These are phyloP conservation scores for Gaultheria prostrata DNA, from an alignment of 148 eudicot species.

Conservation along the genomic window DNA sequence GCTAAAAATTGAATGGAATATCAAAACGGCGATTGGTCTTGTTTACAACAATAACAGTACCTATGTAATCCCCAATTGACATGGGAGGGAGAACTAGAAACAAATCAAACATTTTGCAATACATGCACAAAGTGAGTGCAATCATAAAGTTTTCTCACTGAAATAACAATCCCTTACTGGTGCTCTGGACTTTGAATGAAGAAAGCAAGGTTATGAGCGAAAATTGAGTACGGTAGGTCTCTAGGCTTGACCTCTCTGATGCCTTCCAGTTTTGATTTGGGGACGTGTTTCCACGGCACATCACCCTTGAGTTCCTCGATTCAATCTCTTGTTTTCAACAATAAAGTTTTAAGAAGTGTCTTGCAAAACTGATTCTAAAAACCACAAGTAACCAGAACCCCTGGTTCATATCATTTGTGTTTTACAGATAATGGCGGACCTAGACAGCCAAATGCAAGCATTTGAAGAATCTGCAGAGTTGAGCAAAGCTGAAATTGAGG, in stretches of 20 bases:
- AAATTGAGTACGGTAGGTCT: background rate
- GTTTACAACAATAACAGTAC: background rate
- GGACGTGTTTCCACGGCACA: background rate
- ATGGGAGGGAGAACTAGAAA: background rate
- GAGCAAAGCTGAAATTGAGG: slow-evolving; percentile 51
- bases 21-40: background rate
- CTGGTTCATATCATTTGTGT: slow-evolving; percentile 11
- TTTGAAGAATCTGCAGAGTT: slow-evolving; percentile 71
- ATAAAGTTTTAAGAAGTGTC: background rate
- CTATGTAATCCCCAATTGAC: background rate
- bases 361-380: background rate
- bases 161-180: background rate
- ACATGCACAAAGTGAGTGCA: background rate
- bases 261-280: background rate
- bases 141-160: background rate
- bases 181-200: background rate
- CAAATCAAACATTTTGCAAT: background rate
- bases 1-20: background rate
- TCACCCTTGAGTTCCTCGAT: background rate
- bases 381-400: background rate
- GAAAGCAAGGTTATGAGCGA: background rate
- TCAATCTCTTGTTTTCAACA: background rate
- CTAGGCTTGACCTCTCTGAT: background rate
- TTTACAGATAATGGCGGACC: slow-evolving; percentile 77
- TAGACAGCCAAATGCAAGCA: slow-evolving; percentile 69